A percentile compares a stretch with the other conserved stretches of the same genome.
Conservation (phyloP, 2,329 filamentous ascomycete species). For the Hymenotorrendiella dingleyae region DNA sequence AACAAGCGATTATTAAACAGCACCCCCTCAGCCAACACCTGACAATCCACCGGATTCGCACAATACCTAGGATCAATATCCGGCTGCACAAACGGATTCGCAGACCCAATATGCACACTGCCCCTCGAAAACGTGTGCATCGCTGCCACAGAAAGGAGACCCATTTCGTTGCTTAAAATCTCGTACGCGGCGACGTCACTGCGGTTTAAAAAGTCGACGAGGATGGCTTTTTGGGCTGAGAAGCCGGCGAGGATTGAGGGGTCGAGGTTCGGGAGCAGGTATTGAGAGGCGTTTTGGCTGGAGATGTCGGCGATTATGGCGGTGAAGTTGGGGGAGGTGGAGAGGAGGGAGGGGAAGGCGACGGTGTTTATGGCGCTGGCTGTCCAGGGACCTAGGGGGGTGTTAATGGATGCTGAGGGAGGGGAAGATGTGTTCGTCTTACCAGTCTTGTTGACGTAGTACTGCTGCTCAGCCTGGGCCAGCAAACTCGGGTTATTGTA, state of each 20-base stretch:
- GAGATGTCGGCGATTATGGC: conserved; percentile 16
- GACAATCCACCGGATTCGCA: conserved; percentile 22
- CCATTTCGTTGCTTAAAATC: conserved; percentile 21
- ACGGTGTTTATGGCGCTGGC: conserved; percentile 25
- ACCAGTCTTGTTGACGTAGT: conserved; percentile 25
- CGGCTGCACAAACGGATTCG: conserved; percentile 35
- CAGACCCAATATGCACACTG: conserved; percentile 46
- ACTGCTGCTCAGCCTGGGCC: conserved; percentile 18
- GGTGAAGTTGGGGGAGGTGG: conserved; percentile 17
- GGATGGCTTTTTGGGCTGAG: conserved; percentile 17
- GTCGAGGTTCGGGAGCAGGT: conserved; percentile 20
- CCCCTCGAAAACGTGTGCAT: conserved; percentile 53
- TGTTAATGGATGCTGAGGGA: background rate
- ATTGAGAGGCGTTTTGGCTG: conserved; percentile 12
- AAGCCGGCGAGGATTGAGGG: conserved; percentile 20
- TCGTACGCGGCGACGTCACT: conserved; percentile 22
- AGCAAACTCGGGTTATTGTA: conserved; percentile 14
- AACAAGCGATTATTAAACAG: conserved; percentile 22
- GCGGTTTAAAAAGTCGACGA: conserved; percentile 13
- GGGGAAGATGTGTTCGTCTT: conserved; percentile 3
- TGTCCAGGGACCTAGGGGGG: conserved; percentile 20
- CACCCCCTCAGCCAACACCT: conserved; percentile 20
- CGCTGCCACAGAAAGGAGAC: conserved; percentile 28
- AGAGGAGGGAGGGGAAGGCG: conserved; percentile 22
- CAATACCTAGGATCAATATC: conserved; percentile 39